Conservation (phyloP, 768 basidiomycete genomes). For the Calocera viscosa region DNA sequence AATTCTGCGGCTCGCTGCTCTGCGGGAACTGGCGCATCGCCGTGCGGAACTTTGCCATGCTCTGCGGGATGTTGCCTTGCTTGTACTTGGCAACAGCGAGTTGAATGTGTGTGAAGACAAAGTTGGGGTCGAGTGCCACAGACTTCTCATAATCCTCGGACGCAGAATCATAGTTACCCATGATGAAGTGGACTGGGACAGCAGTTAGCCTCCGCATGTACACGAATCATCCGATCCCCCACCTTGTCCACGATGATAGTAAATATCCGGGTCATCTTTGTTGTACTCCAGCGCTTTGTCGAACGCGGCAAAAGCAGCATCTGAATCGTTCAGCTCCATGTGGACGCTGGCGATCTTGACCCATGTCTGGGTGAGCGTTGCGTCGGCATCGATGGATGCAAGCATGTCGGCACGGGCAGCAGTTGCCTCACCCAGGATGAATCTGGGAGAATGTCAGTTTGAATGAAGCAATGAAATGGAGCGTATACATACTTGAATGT, state of each 20-base stretch:
- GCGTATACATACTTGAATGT: constrained; percentile 70
- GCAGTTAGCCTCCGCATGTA: not conserved
- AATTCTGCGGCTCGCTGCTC: constrained; percentile 82
- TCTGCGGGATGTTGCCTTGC: constrained; percentile 56
- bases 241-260: constrained; percentile 98
- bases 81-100: constrained; percentile 97
- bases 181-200: constrained; percentile 75
- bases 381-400: constrained; percentile 55
- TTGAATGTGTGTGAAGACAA: constrained; percentile 96
- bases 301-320: constrained; percentile 78
- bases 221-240: constrained; percentile 17
- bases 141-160: constrained; percentile 86
- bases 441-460: constrained; percentile 37
- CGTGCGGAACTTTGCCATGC: constrained; percentile 81
- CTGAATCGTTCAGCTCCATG: constrained; percentile 85
- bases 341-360: constrained; percentile 95
- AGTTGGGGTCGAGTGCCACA: constrained; percentile 68
- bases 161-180: constrained; percentile 75
- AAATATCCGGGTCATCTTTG: constrained; percentile 81
- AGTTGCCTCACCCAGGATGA: constrained; percentile 71
- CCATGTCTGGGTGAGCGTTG: constrained; percentile 67
- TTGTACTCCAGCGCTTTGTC: constrained; percentile 77
- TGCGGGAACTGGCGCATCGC: constrained; percentile 77
- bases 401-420: constrained; percentile 77
- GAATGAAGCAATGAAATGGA: not conserved